These are phyloP conservation scores for Flammula alnicola DNA, from an alignment of 1,284 basidiomycete genomes.

Conservation along the genomic window DNA sequence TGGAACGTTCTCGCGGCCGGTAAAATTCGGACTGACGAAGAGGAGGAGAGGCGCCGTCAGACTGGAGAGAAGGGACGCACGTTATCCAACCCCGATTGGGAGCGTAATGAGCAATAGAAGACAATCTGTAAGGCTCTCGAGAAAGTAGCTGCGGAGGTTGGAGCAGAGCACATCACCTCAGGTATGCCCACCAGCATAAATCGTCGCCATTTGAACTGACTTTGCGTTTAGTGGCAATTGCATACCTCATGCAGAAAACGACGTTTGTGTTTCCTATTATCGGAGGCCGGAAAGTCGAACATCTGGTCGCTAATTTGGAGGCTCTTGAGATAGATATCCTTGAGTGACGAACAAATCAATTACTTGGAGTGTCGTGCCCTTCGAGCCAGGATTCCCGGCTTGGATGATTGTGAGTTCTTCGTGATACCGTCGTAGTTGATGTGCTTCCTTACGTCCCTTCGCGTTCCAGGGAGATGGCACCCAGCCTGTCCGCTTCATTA, in stretches of 20 bases:
- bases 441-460: not conserved
- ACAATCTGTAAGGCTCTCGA: conserved; percentile 50
- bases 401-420: conserved; percentile 39
- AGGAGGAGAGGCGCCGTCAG: not conserved
- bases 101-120: conserved; percentile 32
- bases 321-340: no score
- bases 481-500: conserved; percentile 1
- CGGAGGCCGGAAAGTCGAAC: no score
- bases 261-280: no score
- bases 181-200: conserved; percentile 49
- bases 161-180: conserved; percentile 43
- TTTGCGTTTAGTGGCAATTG: no score
- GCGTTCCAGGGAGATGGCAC: no score
- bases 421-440: not conserved
- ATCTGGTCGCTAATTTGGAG: no score
- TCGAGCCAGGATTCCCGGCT: no score
- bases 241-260: no score
- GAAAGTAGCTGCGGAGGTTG: conserved; percentile 38
- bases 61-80: not conserved
- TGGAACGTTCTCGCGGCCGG: conserved; percentile 1
- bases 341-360: no score
- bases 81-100: not conserved
- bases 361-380: no score
- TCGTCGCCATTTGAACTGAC: no score
- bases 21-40: not conserved